Evolutionary conservation across 495 filamentous ascomycete species (phyloP).

Genomic region (Neurospora pannonica): DNA sequence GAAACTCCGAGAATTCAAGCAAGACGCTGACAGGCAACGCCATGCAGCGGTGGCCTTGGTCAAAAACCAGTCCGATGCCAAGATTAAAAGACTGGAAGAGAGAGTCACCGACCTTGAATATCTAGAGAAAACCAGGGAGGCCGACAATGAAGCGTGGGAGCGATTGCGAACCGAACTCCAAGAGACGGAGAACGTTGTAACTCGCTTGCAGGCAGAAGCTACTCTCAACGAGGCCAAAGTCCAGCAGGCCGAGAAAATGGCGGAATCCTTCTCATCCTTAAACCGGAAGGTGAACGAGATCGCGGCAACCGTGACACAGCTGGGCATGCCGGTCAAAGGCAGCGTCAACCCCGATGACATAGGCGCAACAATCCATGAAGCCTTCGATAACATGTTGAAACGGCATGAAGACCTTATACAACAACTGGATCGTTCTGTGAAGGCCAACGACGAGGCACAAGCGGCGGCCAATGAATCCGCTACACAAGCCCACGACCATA

Average conservation of each 20-base stretch:
- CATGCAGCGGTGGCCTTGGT: not conserved
- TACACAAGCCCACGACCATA: not conserved
- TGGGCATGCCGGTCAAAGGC: not conserved
- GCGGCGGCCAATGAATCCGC: not conserved
- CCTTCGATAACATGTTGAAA: not conserved
- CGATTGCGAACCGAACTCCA: not conserved
- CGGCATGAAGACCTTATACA: not conserved
- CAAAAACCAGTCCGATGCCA: not conserved
- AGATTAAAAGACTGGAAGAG: not conserved
- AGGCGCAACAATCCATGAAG: not conserved
- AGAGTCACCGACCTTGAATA: not conserved
- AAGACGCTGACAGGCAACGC: not conserved
- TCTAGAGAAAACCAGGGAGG: not conserved
- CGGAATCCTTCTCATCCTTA: not conserved
- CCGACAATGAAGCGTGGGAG: not conserved
- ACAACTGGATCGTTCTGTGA: not conserved
- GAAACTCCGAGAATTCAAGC: not conserved
- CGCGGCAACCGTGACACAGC: not conserved
- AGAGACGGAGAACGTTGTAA: not conserved
- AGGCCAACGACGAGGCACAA: not conserved
- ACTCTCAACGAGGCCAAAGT: not conserved
- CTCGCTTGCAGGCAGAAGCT: not conserved
- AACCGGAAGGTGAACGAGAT: not conserved
- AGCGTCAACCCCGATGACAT: not conserved
- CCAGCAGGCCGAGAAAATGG: not conserved